phyloP scores from a whole-genome alignment of 371 early-diverging fungal genomes.

The Batrachochytrium dendrobatidis region DNA sequence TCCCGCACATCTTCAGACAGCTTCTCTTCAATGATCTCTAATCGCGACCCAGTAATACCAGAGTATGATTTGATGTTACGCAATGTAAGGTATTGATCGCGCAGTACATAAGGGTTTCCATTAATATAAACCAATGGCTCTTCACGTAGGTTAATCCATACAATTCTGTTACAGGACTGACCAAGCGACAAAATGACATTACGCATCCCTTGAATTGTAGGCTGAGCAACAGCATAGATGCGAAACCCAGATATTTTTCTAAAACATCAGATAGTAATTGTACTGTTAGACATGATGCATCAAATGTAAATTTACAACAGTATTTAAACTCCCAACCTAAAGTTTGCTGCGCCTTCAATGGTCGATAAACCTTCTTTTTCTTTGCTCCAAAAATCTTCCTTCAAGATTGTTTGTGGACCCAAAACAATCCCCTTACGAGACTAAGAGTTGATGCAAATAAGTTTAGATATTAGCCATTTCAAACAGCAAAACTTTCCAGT shows the following conservation, averaged over 20 bases:
- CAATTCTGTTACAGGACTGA: conserved; percentile 26
- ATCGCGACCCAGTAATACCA: conserved; percentile 58
- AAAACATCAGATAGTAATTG: background rate
- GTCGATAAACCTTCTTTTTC: conserved; percentile 10
- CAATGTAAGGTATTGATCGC: conserved; percentile 56
- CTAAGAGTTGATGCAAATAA: conserved; percentile 18
- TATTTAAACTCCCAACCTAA: conserved; percentile 18
- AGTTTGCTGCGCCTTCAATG: conserved; percentile 38
- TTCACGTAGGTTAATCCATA: conserved; percentile 71
- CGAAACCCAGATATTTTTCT: conserved; percentile 19
- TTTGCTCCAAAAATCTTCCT: conserved; percentile 61
- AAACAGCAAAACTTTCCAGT: background rate
- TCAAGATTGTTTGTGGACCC: conserved; percentile 60
- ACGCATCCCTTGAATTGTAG: conserved; percentile 56
- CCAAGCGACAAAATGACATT: conserved; percentile 27
- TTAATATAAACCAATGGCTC: conserved; percentile 71
- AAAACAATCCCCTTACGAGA: conserved; percentile 58
- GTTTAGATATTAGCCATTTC: background rate
- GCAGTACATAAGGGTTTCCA: conserved; percentile 65
- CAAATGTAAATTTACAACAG: background rate
- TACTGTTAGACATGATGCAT: background rate
- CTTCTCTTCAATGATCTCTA: conserved; percentile 61
- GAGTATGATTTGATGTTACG: conserved; percentile 61
- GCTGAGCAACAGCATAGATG: conserved; percentile 64
- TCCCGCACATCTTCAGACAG: conserved; percentile 59